These are phyloP conservation scores for Cymbidium sinense DNA, from an alignment of 106 monocot genomes.

Conservation along the genomic window DNA sequence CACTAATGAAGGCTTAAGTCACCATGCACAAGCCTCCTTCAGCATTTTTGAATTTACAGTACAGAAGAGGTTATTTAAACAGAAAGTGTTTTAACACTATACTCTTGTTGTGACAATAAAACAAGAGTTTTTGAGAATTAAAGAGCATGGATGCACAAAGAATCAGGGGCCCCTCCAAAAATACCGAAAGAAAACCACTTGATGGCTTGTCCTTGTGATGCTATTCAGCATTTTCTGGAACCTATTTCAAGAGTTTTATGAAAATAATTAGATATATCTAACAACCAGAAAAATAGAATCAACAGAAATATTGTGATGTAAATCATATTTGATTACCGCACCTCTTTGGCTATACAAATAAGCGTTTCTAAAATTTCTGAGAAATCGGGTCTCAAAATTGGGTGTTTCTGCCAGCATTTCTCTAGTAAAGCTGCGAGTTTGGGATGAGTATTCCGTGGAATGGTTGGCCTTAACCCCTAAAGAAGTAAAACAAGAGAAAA, in stretches of 20 bases:
- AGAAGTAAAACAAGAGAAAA: neutral
- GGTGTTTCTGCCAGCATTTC: constrained; percentile 85
- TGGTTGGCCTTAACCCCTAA: constrained; percentile 81
- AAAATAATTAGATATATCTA: neutral
- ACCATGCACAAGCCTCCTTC: too few relatives aligned
- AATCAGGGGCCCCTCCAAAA: constrained; percentile 7
- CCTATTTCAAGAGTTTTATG: constrained; percentile 23
- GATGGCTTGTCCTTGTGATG: constrained; percentile 36
- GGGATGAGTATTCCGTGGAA: constrained; percentile 58
- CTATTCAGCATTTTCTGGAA: constrained; percentile 31
- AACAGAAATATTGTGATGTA: neutral
- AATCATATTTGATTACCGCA: constrained; percentile 5
- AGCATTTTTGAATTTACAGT: neutral
- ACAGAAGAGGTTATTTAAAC: neutral
- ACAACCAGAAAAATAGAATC: neutral
- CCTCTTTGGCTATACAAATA: constrained; percentile 53
- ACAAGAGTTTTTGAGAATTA: neutral
- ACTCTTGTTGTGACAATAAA: neutral
- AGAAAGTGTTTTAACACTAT: neutral
- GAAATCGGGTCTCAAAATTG: constrained; percentile 72
- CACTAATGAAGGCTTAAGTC: too few relatives aligned
- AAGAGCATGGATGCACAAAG: neutral
- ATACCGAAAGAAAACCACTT: constrained; percentile 44
- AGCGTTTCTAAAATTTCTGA: constrained; percentile 60
- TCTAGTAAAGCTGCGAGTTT: constrained; percentile 57